phyloP scores from a whole-genome alignment of 2,329 filamentous ascomycete species.

The Pseudogymnoascus sp. region DNA sequence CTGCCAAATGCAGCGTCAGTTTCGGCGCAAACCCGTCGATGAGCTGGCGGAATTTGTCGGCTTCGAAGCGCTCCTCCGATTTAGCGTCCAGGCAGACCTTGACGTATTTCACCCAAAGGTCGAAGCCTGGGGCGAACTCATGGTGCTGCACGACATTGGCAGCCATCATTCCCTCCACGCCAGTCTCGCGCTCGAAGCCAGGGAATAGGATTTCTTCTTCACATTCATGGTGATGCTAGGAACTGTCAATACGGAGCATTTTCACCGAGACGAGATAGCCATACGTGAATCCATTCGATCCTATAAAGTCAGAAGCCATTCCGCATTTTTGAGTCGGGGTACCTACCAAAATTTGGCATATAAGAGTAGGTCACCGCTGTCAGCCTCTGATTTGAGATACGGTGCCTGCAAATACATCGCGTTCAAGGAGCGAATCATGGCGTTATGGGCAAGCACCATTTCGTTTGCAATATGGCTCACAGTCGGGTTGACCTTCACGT shows the following conservation, averaged over 20 bases:
- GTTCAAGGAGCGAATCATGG: conserved; percentile 31
- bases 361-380: conserved; percentile 26
- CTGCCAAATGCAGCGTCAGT: conserved; percentile 30
- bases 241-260: conserved; percentile 24
- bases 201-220: conserved; percentile 35
- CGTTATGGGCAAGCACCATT: conserved; percentile 29
- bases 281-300: background rate
- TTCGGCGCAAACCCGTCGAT: conserved; percentile 31
- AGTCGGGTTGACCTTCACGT: background rate
- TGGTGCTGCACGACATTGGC: conserved; percentile 35
- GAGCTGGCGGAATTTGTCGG: conserved; percentile 23
- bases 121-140: conserved; percentile 31
- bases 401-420: conserved; percentile 30
- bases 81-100: conserved; percentile 22
- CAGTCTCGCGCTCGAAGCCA: conserved; percentile 29
- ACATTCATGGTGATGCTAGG: conserved; percentile 32
- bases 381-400: conserved; percentile 30
- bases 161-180: conserved; percentile 32
- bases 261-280: conserved; percentile 17
- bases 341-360: background rate
- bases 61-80: conserved; percentile 25
- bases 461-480: conserved; percentile 25
- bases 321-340: background rate
- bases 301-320: background rate
- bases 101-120: conserved; percentile 28